Base-by-base conservation (phyloP, 2,329 filamentous ascomycete genomes). In the Colletotrichum tamarilloi region DNA sequence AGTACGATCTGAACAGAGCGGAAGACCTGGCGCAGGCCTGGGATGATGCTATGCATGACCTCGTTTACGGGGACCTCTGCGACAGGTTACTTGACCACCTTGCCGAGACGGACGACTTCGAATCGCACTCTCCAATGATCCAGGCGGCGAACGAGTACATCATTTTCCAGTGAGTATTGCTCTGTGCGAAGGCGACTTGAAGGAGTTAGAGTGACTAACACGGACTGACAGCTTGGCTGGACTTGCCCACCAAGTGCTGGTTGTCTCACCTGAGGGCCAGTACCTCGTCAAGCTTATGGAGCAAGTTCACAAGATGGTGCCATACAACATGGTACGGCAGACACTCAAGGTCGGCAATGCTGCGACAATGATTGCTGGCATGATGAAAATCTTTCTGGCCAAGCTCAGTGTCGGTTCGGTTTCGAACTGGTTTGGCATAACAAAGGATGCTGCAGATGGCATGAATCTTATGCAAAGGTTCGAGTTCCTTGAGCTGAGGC, bases 351-450 rank as follows among this genome's bases (percentile, higher is more conserved):
- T 95, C 16, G 92, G 94, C 6, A 97, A 96, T 79, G 93, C 93
- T 0, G 93, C 93, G 1, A 93, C 91, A 24, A 95, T 97, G 94
- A 92, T 96, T 68, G 93, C 89, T 77, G 93, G 88, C 71, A 92
- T 96, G 87, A 88, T 94, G 80, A 89, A 87, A 66, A 84, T 96
- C 19, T 86, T 95, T 19, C 86, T 97, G 16, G 91, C 93, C n/a
- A 97, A 97, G 82, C 84, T 95, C 69, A 93, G 92, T 76, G 86
- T 96, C 5, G 91, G 90, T 1, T 91, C 91, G 8, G 83, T 96
- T 63, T 94, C 94, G 5, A 95, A 95, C 79, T 96, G 92, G 92
- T 88, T 95, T 12, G 93, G 94, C 0, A 80, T 94, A 52, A 95
- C 92, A 0, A 88, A 89, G 59, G 90, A 90, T 59, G 89, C 92